Base-by-base conservation (phyloP, 2,329 filamentous ascomycete species). In the Zymoseptoria pseudotritici region DNA sequence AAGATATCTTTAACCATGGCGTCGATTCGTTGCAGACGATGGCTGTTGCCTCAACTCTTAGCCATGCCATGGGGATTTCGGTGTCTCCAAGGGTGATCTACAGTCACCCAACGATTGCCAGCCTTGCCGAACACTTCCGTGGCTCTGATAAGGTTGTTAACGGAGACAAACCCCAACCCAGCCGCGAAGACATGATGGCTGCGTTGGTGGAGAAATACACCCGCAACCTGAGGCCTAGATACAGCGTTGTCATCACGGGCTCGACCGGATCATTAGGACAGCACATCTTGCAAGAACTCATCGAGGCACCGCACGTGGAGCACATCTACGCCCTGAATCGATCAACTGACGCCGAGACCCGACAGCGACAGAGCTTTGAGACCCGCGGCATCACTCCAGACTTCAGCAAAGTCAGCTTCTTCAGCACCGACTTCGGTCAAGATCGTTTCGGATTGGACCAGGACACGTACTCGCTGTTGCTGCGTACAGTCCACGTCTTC, bases 221-320 rank as follows among this genome's bases (percentile, higher is more conserved):
- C 3, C 60, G 62, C 2, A 60, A 62, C 24, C 59, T 70, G 2
- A 57, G 57, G 5, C 56, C 64, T 4, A 61, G 63, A 52, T 65
- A 68, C 50, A 66, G 62, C 8, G 66, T 76, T 7, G 62, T 72
- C 17, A 54, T 76, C 13, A 75, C 74, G 3, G 73, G 74, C 1
- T 70, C 69, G 0, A 75, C 73, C 2, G 74, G 73, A 11, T 70
- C 72, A 0, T 64, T 75, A 0, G 73, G 74, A 1, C 71, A 66
- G 24, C 73, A 73, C 57, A 55, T 75, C 2, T 67, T 75, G 0
- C 61, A 72, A 17, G 59, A 59, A 13, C 60, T 75, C 1, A 66
- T 75, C 3, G 57, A 49, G 7, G 65, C 70, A 9, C 54, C 63
- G 1, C 57, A 49, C 1, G 65, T 75, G 3, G 60, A 51, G 2